A percentile compares a stretch with the other conserved stretches of the same genome.
Conservation (phyloP, 345 rosid genomes). For the Acer campestre region DNA sequence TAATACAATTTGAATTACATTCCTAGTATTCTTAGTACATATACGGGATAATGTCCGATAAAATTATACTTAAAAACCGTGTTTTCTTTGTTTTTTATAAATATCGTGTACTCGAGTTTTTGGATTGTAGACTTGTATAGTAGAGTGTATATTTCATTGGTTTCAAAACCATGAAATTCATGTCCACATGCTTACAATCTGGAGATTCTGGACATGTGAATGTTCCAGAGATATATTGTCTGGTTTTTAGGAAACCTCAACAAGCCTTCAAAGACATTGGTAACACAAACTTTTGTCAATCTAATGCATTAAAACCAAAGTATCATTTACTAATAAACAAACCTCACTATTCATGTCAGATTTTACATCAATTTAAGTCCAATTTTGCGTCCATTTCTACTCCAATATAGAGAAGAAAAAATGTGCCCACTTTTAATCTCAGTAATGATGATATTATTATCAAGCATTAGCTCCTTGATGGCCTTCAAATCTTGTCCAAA, state of each 20-base stretch:
- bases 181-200: not conserved
- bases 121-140: too few relatives aligned
- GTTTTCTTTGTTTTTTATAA: too few relatives aligned
- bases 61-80: too few relatives aligned
- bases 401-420: not conserved
- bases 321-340: not conserved
- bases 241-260: conserved; percentile 5
- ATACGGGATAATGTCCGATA: too few relatives aligned
- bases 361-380: not conserved
- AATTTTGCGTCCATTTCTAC: not conserved
- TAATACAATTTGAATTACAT: too few relatives aligned
- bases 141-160: too few relatives aligned
- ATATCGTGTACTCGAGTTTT: too few relatives aligned
- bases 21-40: too few relatives aligned
- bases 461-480: conserved; percentile 22
- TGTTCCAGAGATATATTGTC: not conserved
- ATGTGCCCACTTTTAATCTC: conserved; percentile 13
- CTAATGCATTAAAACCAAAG: not conserved
- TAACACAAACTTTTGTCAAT: not conserved
- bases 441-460: not conserved
- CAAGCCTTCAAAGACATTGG: conserved; percentile 8
- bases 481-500: conserved; percentile 39
- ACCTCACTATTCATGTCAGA: not conserved
- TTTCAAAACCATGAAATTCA: too few relatives aligned
- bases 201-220: not conserved